A percentile compares a stretch with the other conserved stretches of the same genome.
phyloP scores from a whole-genome alignment of 441 rosid species.

The Isatis lusitanica region DNA sequence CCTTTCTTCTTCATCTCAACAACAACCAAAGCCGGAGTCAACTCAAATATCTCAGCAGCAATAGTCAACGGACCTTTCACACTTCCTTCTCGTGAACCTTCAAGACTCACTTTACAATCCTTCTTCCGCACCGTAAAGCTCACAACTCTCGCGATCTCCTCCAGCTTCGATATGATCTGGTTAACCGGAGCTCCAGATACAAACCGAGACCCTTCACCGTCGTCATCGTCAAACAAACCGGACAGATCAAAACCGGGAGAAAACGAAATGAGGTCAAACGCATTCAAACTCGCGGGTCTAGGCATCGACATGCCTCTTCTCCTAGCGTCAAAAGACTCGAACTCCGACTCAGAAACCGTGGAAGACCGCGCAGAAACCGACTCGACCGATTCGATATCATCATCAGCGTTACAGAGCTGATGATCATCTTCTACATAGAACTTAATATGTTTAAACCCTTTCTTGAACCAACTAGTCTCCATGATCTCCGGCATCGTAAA shows the following conservation, averaged over 20 bases:
- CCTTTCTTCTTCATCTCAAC: constrained; percentile 90
- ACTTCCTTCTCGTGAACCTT: constrained; percentile 72
- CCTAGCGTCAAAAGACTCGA: constrained; percentile 45
- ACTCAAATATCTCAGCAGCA: constrained; percentile 84
- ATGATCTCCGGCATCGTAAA: constrained; percentile 66
- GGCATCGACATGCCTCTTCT: constrained; percentile 48
- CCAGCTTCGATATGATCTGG: constrained; percentile 69
- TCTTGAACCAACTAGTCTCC: constrained; percentile 81
- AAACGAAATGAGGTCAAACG: constrained; percentile 78
- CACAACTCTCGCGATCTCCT: constrained; percentile 80
- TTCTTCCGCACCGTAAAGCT: constrained; percentile 85
- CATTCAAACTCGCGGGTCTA: constrained; percentile 82
- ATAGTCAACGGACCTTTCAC: constrained; percentile 73
- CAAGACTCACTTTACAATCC: constrained; percentile 78
- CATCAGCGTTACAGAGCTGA: constrained; percentile 52
- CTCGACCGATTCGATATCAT: constrained; percentile 45
- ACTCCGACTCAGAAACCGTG: constrained; percentile 57
- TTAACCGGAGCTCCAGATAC: constrained; percentile 81
- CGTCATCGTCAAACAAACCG: constrained; percentile 85
- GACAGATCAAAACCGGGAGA: constrained; percentile 82
- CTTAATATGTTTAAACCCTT: constrained; percentile 75
- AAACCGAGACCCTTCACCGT: constrained; percentile 66
- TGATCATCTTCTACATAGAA: constrained; percentile 83
- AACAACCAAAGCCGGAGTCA: constrained; percentile 75
- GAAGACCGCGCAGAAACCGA: constrained; percentile 54